Evolutionary conservation across 805 yeast species (phyloP).

Genomic region (Cyberlindnera veronae): DNA sequence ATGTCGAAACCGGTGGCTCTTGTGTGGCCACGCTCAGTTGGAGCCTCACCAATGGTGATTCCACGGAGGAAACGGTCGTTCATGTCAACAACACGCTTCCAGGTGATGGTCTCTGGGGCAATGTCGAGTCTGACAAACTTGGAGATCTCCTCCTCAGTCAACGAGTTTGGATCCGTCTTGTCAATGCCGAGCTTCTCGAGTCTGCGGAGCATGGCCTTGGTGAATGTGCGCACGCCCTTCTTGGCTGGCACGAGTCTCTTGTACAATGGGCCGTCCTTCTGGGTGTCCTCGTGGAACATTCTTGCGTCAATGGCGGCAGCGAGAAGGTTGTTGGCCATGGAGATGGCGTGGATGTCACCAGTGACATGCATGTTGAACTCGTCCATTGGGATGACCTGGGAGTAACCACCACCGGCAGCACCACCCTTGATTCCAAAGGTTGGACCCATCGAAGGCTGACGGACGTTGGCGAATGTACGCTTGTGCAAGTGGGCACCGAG

Average conservation of each 20-base stretch:
- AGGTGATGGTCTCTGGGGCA: slow-evolving; percentile 75
- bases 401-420: slow-evolving; percentile 89
- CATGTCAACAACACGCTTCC: slow-evolving; percentile 83
- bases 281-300: slow-evolving; percentile 80
- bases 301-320: slow-evolving; percentile 87
- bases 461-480: slow-evolving; percentile 73
- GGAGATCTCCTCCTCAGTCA: slow-evolving; percentile 64
- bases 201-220: slow-evolving; percentile 65
- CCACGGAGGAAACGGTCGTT: slow-evolving; percentile 79
- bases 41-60: slow-evolving; percentile 75
- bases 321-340: slow-evolving; percentile 74
- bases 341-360: slow-evolving; percentile 83
- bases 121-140: slow-evolving; percentile 68
- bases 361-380: slow-evolving; percentile 84
- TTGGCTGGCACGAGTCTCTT: slow-evolving; percentile 73
- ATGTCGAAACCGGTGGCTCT: slow-evolving; percentile 80
- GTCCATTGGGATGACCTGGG: slow-evolving; percentile 87
- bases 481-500: slow-evolving; percentile 69
- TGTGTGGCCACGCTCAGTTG: slow-evolving; percentile 66
- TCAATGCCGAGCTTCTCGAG: slow-evolving; percentile 62
- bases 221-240: slow-evolving; percentile 65
- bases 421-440: slow-evolving; percentile 88
- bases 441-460: slow-evolving; percentile 90
- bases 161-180: slow-evolving; percentile 68
- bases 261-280: slow-evolving; percentile 68